Conservation (phyloP, 1,284 basidiomycete species). For the Takashimella tepidaria region DNA sequence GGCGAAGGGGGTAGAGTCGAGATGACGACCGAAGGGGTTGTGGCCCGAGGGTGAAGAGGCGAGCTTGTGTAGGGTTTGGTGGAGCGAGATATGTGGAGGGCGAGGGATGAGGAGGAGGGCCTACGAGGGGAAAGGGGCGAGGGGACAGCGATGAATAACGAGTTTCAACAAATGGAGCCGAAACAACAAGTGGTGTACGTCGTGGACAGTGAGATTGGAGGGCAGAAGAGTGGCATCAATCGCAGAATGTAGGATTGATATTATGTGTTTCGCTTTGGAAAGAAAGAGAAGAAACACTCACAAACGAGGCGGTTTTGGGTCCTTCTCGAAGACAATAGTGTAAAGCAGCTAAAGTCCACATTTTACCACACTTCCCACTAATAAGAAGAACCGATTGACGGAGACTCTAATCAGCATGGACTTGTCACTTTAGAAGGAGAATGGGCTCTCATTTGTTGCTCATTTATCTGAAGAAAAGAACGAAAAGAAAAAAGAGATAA, state of each 20-base stretch:
- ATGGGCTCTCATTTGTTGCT: too few relatives aligned
- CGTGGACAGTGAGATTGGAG: too few relatives aligned
- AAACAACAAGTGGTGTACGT: too few relatives aligned
- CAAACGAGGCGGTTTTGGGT: conserved; percentile 10
- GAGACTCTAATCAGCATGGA: too few relatives aligned
- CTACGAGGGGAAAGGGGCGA: not conserved
- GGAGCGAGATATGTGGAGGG: conserved; percentile 7
- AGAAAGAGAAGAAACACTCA: too few relatives aligned
- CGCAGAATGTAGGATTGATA: not conserved
- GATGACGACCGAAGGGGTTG: conserved; percentile 7
- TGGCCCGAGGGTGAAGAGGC: conserved; percentile 9
- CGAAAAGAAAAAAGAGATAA: not conserved
- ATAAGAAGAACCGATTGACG: not conserved
- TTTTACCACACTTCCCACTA: conserved; percentile 13
- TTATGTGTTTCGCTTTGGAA: too few relatives aligned
- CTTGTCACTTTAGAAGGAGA: too few relatives aligned
- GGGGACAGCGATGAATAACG: not conserved
- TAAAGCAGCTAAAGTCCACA: conserved; percentile 15
- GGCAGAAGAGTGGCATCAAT: not conserved
- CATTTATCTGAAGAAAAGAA: too few relatives aligned
- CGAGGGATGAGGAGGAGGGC: conserved; percentile 15
- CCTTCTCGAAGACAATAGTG: conserved; percentile 19
- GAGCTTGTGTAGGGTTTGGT: conserved; percentile 7
- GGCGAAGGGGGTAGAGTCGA: conserved; percentile 14
- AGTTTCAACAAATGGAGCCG: not conserved